Base-by-base conservation (phyloP, 2,329 filamentous ascomycete genomes). In the Phialophora expanda region DNA sequence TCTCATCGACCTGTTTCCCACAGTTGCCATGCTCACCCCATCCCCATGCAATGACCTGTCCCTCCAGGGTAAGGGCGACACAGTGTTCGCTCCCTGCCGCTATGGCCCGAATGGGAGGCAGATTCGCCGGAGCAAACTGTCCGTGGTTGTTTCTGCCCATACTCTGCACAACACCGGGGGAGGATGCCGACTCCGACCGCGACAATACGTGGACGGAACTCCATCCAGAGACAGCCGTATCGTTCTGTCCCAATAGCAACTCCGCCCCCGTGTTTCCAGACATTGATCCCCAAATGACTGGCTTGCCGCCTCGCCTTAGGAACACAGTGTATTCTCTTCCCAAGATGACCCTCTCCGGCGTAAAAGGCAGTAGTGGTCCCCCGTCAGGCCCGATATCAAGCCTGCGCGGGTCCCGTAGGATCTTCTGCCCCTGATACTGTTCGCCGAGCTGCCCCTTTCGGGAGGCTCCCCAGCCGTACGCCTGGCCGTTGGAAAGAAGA, bases 21-120 rank as follows among this genome's bases (percentile, higher is more conserved):
- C 95, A 99, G 76, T 99, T 99, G 1, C 95, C 95, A 79, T 99
- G 95, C 78, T 98, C 94, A 1, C 93, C 93, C 95, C 95, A 99
- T 22, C 95, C 95, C 92, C 94, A 98, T 1, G 91, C 86, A 56
- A 96, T 79, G 1, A 97, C 87, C 58, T 89, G 85, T 1, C 87
- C 87, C 22, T 84, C 81, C 9, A 79, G 79, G 0, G 90, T 87
- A 28, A 94, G 78, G 8, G 88, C 91, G 68, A 98, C 78, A n/a
- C 86, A 87, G 77, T 99, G 95, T 77, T 98, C 95, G 74, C 94
- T 97, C 0, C 95, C 95, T 54, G 90, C 86, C 2, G 91, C 90
- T n/a, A 98, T 84, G 26, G 82, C 81, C 9, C 80, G 78, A 3
- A 93, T 74, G 1, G 75, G 74, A 0, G 89, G 88, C 1, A 96